Evolutionary conservation across 2,329 filamentous ascomycete genomes (phyloP).

Genomic region (Claviceps sp.): DNA sequence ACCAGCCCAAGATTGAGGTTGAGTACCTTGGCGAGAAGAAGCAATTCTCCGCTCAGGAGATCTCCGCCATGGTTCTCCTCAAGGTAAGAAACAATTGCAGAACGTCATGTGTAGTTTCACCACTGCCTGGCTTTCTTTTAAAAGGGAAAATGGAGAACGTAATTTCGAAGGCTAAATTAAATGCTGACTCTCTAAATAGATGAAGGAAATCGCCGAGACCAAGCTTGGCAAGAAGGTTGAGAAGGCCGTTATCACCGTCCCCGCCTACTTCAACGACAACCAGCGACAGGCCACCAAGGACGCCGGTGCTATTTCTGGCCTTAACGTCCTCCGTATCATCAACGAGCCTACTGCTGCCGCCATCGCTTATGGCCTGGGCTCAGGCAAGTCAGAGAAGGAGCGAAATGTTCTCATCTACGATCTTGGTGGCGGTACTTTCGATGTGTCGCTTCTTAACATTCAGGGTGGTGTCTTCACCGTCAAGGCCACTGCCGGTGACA

Average conservation of each 20-base stretch:
- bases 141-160: background rate
- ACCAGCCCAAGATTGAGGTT: constrained; percentile 85
- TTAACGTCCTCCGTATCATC: constrained; percentile 99
- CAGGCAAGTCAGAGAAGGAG: constrained; percentile 93
- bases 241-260: constrained; percentile 98
- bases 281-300: constrained; percentile 99
- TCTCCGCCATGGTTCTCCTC: constrained; percentile 95
- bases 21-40: constrained; percentile 92
- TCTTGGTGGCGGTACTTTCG: constrained; percentile 98
- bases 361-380: constrained; percentile 94
- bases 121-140: background rate
- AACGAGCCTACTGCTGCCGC: constrained; percentile 98
- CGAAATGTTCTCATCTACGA: constrained; percentile 99
- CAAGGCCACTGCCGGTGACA: constrained; percentile 96
- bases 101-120: background rate
- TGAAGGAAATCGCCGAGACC: constrained; percentile 97
- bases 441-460: constrained; percentile 98
- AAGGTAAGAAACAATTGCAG: constrained; percentile 51
- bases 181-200: constrained; percentile 38
- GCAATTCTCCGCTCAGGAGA: constrained; percentile 94
- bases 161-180: background rate
- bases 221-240: constrained; percentile 98
- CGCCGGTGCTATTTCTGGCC: constrained; percentile 89
- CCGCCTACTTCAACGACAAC: constrained; percentile 99
- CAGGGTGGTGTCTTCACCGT: constrained; percentile 99